Evolutionary conservation across 495 filamentous ascomycete genomes (phyloP).

Genomic region (Aspergillus olivimuriae): DNA sequence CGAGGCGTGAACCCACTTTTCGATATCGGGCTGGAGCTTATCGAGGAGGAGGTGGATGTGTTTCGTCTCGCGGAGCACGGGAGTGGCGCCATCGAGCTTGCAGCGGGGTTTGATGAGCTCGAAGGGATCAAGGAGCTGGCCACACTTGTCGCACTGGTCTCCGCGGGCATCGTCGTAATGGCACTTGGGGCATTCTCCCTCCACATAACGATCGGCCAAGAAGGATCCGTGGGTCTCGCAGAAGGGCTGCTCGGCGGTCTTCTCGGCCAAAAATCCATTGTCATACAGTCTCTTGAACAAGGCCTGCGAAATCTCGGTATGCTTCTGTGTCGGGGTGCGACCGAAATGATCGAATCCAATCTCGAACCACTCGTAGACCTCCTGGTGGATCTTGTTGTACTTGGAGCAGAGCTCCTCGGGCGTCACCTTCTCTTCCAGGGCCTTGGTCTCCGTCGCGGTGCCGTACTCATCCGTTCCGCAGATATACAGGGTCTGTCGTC

Average conservation of each 20-base stretch:
- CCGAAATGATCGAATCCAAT: constrained; percentile 83
- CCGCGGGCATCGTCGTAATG: constrained; percentile 75
- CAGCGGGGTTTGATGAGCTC: constrained; percentile 54
- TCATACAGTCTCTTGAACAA: constrained; percentile 73
- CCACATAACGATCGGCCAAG: constrained; percentile 88
- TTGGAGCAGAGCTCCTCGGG: constrained; percentile 75
- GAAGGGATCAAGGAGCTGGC: constrained; percentile 72
- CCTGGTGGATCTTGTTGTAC: constrained; percentile 76
- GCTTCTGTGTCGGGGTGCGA: constrained; percentile 70
- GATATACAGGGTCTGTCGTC: constrained; percentile 4
- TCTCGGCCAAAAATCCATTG: constrained; percentile 79
- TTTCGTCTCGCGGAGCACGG: constrained; percentile 62
- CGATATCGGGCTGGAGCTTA: constrained; percentile 66
- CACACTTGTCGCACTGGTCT: constrained; percentile 85
- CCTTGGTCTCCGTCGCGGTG: constrained; percentile 83
- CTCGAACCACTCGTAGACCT: constrained; percentile 83
- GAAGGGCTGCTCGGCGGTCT: constrained; percentile 72
- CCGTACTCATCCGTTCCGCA: constrained; percentile 63
- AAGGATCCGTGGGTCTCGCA: constrained; percentile 80
- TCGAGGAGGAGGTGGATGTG: constrained; percentile 76
- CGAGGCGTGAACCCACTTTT: constrained; percentile 59
- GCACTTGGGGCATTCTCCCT: constrained; percentile 81
- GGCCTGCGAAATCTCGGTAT: constrained; percentile 81
- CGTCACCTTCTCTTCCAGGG: constrained; percentile 59
- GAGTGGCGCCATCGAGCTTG: constrained; percentile 78